Evolutionary conservation across 495 filamentous ascomycete species (phyloP).

Genomic region (Penicillium salamii): DNA sequence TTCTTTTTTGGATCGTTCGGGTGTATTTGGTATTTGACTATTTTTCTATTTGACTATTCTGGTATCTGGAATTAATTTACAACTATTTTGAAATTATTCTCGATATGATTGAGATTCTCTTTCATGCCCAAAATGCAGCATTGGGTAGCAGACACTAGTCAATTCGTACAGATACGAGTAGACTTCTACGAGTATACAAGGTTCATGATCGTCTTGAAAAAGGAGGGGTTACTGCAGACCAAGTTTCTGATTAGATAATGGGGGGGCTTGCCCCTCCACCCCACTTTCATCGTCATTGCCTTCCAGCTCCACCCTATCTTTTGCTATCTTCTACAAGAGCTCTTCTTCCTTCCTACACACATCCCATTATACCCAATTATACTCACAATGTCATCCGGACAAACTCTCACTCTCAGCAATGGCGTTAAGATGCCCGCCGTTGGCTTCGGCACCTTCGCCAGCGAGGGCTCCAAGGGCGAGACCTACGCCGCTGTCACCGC

Average conservation of each 20-base stretch:
- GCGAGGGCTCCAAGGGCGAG: slow-evolving; percentile 61
- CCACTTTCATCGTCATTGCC: slow-evolving; percentile 25
- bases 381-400: slow-evolving; percentile 40
- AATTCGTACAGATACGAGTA: no score
- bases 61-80: no score
- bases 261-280: slow-evolving; percentile 10
- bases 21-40: background rate
- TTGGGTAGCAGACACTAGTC: no score
- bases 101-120: no score
- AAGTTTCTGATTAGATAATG: background rate
- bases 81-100: no score
- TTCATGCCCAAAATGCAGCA: no score
- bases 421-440: slow-evolving; percentile 74
- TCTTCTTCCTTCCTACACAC: slow-evolving; percentile 4
- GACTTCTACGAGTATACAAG: no score
- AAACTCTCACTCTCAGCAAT: slow-evolving; percentile 72
- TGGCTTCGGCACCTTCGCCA: slow-evolving; percentile 79
- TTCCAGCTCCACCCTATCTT: slow-evolving; percentile 15
- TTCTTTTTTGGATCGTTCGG: background rate
- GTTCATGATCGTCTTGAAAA: no score
- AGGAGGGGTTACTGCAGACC: background rate
- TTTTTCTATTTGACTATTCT: no score
- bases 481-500: slow-evolving; percentile 60
- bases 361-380: background rate
- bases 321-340: slow-evolving; percentile 6